A percentile compares a stretch with the other conserved stretches of the same genome.
Conservation (phyloP, 2,329 filamentous ascomycete species). For the Hymenoscyphus salicellus region DNA sequence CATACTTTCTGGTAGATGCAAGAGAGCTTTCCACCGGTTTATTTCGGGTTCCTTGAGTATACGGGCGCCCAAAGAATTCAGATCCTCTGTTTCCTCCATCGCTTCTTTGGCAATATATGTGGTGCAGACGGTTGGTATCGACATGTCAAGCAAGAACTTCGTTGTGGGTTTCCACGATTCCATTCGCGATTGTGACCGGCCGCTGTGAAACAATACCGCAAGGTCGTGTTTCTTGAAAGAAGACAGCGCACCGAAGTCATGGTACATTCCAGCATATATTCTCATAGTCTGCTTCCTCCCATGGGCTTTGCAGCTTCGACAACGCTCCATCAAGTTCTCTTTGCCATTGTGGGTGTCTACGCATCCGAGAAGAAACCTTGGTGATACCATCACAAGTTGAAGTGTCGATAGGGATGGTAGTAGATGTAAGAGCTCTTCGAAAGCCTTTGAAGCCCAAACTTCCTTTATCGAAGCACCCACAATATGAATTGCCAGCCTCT, state of each 20-base stretch:
- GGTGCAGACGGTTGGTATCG: constrained; percentile 1
- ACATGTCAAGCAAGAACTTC: background rate
- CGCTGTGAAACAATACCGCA: constrained; percentile 1
- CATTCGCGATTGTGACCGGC: background rate
- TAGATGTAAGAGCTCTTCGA: constrained; percentile 2
- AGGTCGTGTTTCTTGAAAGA: background rate
- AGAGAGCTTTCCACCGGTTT: background rate
- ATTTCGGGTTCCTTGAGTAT: background rate
- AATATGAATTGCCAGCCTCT: background rate
- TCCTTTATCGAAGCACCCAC: background rate
- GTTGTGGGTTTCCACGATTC: constrained; percentile 1
- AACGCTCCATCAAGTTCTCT: background rate
- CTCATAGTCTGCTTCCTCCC: background rate
- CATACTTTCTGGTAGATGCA: background rate
- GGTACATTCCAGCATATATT: background rate
- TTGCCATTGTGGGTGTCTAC: background rate
- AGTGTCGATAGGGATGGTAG: background rate
- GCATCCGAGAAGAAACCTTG: background rate
- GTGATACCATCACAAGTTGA: background rate
- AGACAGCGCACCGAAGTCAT: background rate
- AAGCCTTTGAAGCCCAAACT: background rate
- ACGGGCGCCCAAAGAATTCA: background rate
- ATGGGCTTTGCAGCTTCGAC: background rate
- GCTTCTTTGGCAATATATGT: background rate
- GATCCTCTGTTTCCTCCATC: background rate